These are phyloP conservation scores for Ceratocystis colombiana DNA, from an alignment of 2,329 filamentous ascomycete species.

Conservation along the genomic window DNA sequence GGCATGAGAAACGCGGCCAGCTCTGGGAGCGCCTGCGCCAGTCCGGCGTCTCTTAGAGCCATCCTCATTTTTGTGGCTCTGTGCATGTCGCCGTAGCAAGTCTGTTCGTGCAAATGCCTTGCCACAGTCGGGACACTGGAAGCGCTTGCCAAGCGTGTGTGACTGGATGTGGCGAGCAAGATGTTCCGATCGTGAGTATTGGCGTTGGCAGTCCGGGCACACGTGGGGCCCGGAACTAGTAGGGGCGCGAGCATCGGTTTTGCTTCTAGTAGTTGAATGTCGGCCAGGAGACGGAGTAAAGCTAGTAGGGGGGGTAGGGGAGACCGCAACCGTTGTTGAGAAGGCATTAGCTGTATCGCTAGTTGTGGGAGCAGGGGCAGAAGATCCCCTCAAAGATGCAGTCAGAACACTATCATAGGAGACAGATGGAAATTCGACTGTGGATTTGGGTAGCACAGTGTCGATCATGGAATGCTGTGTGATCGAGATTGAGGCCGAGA, in stretches of 20 bases:
- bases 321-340: background rate
- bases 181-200: constrained; percentile 46
- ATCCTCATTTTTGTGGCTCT: constrained; percentile 42
- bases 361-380: background rate
- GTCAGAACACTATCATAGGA: background rate
- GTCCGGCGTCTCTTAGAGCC: constrained; percentile 41
- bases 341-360: background rate
- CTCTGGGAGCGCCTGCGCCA: constrained; percentile 37
- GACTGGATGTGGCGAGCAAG: constrained; percentile 44
- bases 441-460: background rate
- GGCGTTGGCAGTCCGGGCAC: constrained; percentile 43
- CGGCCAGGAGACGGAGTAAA: constrained; percentile 21
- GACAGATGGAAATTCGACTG: background rate
- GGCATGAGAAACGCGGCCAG: constrained; percentile 44
- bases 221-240: constrained; percentile 32
- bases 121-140: constrained; percentile 42
- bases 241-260: background rate
- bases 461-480: background rate
- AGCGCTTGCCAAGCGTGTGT: constrained; percentile 43
- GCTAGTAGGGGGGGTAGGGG: constrained; percentile 18
- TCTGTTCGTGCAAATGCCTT: constrained; percentile 47
- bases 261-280: background rate
- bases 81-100: constrained; percentile 43
- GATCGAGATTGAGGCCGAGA: background rate
- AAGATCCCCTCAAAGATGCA: background rate